Evolutionary conservation across 768 basidiomycete genomes (phyloP), one percentile per base, ranked within the genome.

Genomic region (Scleroderma bovista): DNA sequence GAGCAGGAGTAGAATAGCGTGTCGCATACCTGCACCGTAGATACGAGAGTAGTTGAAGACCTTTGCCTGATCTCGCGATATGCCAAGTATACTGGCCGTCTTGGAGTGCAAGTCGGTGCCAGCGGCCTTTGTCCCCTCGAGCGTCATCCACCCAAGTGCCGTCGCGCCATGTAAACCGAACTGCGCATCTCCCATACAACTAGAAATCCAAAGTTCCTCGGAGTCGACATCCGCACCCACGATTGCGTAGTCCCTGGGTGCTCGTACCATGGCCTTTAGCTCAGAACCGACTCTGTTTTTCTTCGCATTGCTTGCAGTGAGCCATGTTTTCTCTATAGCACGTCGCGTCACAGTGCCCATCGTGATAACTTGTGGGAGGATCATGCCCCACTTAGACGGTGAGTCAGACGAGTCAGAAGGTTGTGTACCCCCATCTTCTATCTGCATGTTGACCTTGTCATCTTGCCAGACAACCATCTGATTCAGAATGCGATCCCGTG

Each of bases 1-100:
- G 40, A 92, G 72, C 3, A 99, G 75, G 1, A 98, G 77, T 10
- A 93, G 79, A 6, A 92, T 74, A 2, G 94, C 96, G 58, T 99
- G 93, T 50, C 86, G 85, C 83, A 93, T 90, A 6, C 94, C 96
- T 1, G 95, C 95, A n/a, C 95, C 94, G 60, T 98, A 98, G 57
- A 99, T 96, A 32, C 95, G 83, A 39, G 95, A 96, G 61, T 98
- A 99, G 64, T 99, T 99, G 80, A 99, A 99, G 32, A 94, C 91
- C 66, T 99, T 98, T 29, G 96, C 95, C 57, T 89, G 85, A 60
- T 98, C 93, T 29, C 95, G 81, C 36, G 92, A 89, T 56, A 94
- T 94, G 16, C 90, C 89, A 34, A 98, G 73, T 60, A 98, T 98
- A 51, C 70, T 80, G 11, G 95, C 96, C 2, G 94, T 95, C 72